phyloP scores from a whole-genome alignment of 2,329 filamentous ascomycete species.

The Paraphoma sp. region DNA sequence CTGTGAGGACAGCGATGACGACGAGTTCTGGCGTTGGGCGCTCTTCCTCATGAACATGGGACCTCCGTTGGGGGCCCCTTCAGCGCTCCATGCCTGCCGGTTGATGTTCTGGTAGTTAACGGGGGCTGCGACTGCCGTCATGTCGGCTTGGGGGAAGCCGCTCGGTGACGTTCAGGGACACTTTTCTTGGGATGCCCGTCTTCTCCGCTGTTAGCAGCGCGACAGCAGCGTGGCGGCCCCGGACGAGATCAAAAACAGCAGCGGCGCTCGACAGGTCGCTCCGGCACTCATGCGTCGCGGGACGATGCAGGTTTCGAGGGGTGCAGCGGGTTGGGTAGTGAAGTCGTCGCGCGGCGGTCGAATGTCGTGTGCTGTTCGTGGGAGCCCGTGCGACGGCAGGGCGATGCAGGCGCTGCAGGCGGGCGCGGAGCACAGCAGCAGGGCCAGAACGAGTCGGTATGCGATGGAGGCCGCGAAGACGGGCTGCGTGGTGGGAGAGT shows the following conservation, averaged over 20 bases:
- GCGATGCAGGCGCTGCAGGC: conserved; percentile 21
- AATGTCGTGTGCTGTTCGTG: conserved; percentile 46
- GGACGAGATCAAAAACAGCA: conserved; percentile 22
- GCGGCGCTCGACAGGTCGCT: conserved; percentile 21
- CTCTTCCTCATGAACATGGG: conserved; percentile 87
- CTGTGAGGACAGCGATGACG: conserved; percentile 75
- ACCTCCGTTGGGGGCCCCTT: conserved; percentile 66
- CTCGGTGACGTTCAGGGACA: conserved; percentile 18
- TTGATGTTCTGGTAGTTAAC: conserved; percentile 68
- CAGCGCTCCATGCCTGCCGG: conserved; percentile 68
- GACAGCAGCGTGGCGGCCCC: conserved; percentile 35
- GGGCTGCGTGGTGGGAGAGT: conserved; percentile 26
- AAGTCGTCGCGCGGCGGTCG: conserved; percentile 19
- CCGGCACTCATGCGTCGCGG: conserved; percentile 38
- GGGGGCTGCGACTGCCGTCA: conserved; percentile 72
- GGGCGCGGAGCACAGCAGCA: conserved; percentile 19
- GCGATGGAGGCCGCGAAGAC: conserved; percentile 19
- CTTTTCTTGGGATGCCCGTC: conserved; percentile 35
- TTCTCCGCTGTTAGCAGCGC: conserved; percentile 36
- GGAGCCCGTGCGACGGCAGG: conserved; percentile 41
- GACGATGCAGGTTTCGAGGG: conserved; percentile 12
- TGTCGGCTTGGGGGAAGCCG: conserved; percentile 38
- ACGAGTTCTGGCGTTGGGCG: conserved; percentile 86
- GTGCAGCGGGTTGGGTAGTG: conserved; percentile 12
- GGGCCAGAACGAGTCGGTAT: conserved; percentile 14